Conservation (phyloP, 2,329 filamentous ascomycete genomes). For the Sphaerulina populicola region DNA sequence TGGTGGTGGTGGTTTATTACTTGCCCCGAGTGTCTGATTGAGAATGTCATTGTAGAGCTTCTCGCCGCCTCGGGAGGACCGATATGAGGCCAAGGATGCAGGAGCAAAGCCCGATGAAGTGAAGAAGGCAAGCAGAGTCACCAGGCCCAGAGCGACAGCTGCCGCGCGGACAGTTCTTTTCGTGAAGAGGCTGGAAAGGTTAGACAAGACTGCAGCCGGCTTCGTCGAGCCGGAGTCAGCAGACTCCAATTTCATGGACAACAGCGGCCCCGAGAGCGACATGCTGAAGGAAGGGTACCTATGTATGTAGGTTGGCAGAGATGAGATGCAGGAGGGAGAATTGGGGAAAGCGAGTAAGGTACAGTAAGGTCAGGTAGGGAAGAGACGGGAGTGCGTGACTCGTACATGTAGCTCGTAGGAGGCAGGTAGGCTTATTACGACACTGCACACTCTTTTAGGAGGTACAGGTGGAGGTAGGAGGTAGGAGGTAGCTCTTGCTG, state of each 20-base stretch:
- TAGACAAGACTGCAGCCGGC: background rate
- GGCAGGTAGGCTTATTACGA: too few species aligned
- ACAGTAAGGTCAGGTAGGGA: too few species aligned
- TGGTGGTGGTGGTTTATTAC: too few species aligned
- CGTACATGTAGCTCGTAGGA: too few species aligned
- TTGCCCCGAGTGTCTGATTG: slow-evolving; percentile 10
- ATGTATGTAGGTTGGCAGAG: too few species aligned
- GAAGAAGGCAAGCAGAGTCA: background rate
- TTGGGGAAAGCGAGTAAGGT: too few species aligned
- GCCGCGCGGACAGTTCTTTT: background rate
- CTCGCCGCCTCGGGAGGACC: background rate
- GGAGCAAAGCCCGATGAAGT: background rate
- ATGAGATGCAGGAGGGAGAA: background rate
- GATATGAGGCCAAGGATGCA: background rate
- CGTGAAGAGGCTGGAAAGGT: background rate
- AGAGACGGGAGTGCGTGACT: too few species aligned
- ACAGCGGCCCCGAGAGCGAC: background rate
- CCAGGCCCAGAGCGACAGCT: background rate
- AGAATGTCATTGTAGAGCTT: slow-evolving; percentile 3
- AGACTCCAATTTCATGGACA: background rate
- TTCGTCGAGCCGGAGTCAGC: background rate
- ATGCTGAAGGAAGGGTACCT: background rate
- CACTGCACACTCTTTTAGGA: too few species aligned
- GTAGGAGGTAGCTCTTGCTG: too few species aligned
- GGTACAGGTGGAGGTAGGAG: too few species aligned